phyloP scores from a whole-genome alignment of 208 protist genomes.

The Leptomonas seymouri region DNA sequence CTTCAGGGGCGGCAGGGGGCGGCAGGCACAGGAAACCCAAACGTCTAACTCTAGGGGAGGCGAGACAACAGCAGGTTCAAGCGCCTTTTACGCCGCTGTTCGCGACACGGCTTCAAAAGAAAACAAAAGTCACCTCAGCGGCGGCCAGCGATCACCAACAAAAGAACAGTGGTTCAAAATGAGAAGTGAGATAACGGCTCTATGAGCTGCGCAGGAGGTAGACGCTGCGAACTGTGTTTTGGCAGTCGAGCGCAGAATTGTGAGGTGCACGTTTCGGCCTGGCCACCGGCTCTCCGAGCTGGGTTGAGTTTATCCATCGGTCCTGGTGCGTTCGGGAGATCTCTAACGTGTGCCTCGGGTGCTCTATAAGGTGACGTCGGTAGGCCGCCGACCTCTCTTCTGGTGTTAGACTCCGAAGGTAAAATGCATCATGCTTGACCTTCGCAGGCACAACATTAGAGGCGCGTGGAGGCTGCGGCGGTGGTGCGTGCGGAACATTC shows the following conservation, averaged over 20 bases:
- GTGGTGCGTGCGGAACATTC: constrained; percentile 40
- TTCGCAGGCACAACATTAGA: background rate
- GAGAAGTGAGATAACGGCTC: background rate
- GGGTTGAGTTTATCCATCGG: constrained; percentile 56
- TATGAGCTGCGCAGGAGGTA: constrained; percentile 20
- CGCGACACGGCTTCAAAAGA: too few relatives aligned
- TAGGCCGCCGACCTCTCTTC: constrained; percentile 44
- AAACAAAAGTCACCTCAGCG: too few relatives aligned
- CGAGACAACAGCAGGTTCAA: constrained; percentile 23
- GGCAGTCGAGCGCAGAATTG: constrained; percentile 23
- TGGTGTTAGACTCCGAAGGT: constrained; percentile 37
- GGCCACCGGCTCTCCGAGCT: constrained; percentile 47
- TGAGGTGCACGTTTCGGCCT: constrained; percentile 4
- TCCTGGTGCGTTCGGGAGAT: constrained; percentile 32
- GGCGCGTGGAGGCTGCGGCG: background rate
- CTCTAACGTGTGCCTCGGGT: constrained; percentile 63
- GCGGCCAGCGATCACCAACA: background rate
- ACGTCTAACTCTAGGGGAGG: constrained; percentile 2
- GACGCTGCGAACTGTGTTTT: constrained; percentile 26
- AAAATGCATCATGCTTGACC: constrained; percentile 17
- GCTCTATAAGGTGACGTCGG: constrained; percentile 44
- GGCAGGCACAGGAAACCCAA: background rate
- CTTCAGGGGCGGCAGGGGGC: background rate
- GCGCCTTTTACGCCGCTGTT: background rate
- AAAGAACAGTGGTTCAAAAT: background rate